Evolutionary conservation across 2,329 filamentous ascomycete species (phyloP), one percentile per base, ranked within the genome.

Genomic region (Fusarium nanum): DNA sequence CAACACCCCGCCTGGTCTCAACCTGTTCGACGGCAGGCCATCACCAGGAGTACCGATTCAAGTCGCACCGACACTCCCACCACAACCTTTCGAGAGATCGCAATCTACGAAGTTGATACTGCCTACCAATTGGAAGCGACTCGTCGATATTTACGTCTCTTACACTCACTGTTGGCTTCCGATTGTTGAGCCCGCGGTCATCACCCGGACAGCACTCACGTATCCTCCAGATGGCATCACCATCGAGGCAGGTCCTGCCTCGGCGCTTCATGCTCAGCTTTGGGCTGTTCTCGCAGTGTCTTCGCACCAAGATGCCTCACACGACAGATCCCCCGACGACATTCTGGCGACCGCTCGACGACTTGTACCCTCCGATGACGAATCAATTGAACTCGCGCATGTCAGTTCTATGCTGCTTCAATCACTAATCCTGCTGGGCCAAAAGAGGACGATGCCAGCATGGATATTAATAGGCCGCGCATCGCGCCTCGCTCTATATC

Each of bases 91-190:
- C 6, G 46, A 60, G 41, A 42, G 50, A 20, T 49, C 60, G 28
- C 42, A 42, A 14, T 20, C 69, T 67, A 53, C 60, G 55, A 79
- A 67, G 59, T 62, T 76, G 42, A 73, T 74, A 42, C 79, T 91
- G 0, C 89, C 85, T 18, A 74, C 78, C 18, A 85, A 87, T 73
- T 87, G 85, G 75, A 89, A 84, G 81, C 82, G 85, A 4, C 83
- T 94, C 6, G 80, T 94, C 41, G 90, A 93, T 70, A 84, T 91
- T 7, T 94, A 93, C 76, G 92, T 93, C 64, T 87, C 91, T 2
- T 93, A 92, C 72, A 92, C 90, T 0, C 91, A 94, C 76, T 89
- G 87, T 56, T 94, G 92, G 92, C 84, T 94, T 27, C 92, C 92
- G 0, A 89, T 94, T 27, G 82, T 91, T 13, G 89, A 93, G 68